A percentile compares a stretch with the other conserved stretches of the same genome.
Evolutionary conservation across 2,329 filamentous ascomycete species (phyloP).

Genomic region (Akanthomyces uredinophilus): DNA sequence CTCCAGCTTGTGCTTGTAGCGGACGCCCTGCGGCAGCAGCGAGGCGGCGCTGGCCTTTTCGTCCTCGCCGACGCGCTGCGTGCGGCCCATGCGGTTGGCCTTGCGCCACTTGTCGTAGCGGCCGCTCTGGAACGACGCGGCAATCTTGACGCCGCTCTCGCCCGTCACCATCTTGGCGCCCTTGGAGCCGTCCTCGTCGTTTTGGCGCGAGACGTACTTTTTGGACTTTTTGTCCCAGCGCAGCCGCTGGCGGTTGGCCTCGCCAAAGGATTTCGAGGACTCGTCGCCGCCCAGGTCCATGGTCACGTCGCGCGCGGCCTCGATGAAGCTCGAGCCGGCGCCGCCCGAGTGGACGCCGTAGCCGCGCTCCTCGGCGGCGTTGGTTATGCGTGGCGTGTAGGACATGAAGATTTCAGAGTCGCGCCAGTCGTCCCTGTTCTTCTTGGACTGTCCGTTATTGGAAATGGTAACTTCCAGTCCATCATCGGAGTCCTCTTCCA

Average conservation of each 20-base stretch:
- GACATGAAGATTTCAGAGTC: slow-evolving; percentile 95
- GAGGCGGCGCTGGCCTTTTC: slow-evolving; percentile 46
- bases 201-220: slow-evolving; percentile 87
- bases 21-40: slow-evolving; percentile 22
- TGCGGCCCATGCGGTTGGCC: slow-evolving; percentile 70
- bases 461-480: slow-evolving; percentile 69
- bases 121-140: slow-evolving; percentile 86
- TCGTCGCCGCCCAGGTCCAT: slow-evolving; percentile 96
- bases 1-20: slow-evolving; percentile 82
- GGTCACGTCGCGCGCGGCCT: slow-evolving; percentile 77
- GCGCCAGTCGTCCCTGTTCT: slow-evolving; percentile 62
- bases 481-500: slow-evolving; percentile 37
- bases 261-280: slow-evolving; percentile 69
- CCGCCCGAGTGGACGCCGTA: slow-evolving; percentile 88
- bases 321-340: slow-evolving; percentile 72
- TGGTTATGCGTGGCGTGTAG: slow-evolving; percentile 77
- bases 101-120: slow-evolving; percentile 92
- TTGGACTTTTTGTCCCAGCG: slow-evolving; percentile 96
- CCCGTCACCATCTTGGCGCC: slow-evolving; percentile 69
- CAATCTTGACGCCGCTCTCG: slow-evolving; percentile 93
- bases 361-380: slow-evolving; percentile 80
- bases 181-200: slow-evolving; percentile 89
- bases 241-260: slow-evolving; percentile 69
- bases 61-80: slow-evolving; percentile 78
- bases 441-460: slow-evolving; percentile 48